Conservation (phyloP, 768 basidiomycete species). For the Lepiota subincarnata region DNA sequence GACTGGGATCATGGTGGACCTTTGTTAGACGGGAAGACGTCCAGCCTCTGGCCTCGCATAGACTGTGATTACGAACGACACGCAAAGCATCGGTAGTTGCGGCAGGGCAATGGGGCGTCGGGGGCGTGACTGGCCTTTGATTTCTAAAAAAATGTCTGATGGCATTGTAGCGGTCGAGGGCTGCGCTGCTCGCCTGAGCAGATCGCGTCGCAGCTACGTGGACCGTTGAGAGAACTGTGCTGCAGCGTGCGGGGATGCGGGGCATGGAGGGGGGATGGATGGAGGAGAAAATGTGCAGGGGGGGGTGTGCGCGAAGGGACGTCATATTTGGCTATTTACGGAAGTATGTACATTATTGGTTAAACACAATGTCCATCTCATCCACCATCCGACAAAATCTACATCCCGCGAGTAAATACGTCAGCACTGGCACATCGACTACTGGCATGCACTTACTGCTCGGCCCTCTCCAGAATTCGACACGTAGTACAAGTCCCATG, state of each 20-base stretch:
- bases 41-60: not conserved
- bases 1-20: not conserved
- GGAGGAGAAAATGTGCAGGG: not conserved
- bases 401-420: too few relatives aligned
- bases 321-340: conserved; percentile 1
- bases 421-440: too few relatives aligned
- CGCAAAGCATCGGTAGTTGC: conserved; percentile 6
- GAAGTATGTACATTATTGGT: not conserved
- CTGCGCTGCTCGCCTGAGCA: not conserved
- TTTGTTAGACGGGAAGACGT: not conserved
- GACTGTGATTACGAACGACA: not conserved
- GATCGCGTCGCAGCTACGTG: not conserved
- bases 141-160: conserved; percentile 56
- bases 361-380: not conserved
- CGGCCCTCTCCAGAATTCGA: conserved; percentile 1
- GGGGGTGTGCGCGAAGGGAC: not conserved
- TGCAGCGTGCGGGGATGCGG: not conserved
- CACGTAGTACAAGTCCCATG: not conserved
- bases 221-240: not conserved
- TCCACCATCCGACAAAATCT: conserved; percentile 2
- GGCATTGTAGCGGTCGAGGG: conserved; percentile 51
- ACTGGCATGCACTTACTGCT: not conserved
- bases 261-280: conserved; percentile 6
- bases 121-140: conserved; percentile 24
- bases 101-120: conserved; percentile 7